These are phyloP conservation scores for Globisporangium spinosum DNA, from an alignment of 352 stramenopile species.

Conservation along the genomic window DNA sequence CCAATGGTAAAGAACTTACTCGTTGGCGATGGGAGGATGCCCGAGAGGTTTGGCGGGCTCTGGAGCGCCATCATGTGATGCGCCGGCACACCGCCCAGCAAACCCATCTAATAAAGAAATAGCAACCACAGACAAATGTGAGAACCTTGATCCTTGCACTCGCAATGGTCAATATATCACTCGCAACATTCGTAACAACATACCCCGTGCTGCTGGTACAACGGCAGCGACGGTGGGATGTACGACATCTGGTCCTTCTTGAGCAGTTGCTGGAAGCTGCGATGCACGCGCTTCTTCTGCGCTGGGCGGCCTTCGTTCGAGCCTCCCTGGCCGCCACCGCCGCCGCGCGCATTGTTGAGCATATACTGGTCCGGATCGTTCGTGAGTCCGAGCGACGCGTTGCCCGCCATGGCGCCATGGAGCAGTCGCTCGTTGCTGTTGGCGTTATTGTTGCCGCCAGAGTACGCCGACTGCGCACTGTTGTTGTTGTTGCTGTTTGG, in stretches of 20 bases:
- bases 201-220: slow-evolving; percentile 66
- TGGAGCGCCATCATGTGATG: slow-evolving; percentile 66
- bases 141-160: neutral
- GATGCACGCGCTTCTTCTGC: slow-evolving; percentile 70
- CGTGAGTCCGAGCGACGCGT: slow-evolving; percentile 40
- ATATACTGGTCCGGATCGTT: slow-evolving; percentile 73
- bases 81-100: slow-evolving; percentile 50
- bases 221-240: slow-evolving; percentile 53
- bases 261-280: slow-evolving; percentile 75
- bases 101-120: slow-evolving; percentile 43
- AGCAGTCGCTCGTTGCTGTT: slow-evolving; percentile 25
- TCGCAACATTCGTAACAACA: slow-evolving; percentile 6
- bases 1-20: slow-evolving; percentile 45
- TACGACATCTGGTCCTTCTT: slow-evolving; percentile 74
- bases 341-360: slow-evolving; percentile 32
- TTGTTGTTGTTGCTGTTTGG: slow-evolving; percentile 10
- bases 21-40: slow-evolving; percentile 72
- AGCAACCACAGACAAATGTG: neutral
- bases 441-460: slow-evolving; percentile 17
- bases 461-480: slow-evolving; percentile 27
- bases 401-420: slow-evolving; percentile 18
- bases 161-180: neutral
- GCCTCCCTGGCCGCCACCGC: slow-evolving; percentile 1
- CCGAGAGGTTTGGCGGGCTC: slow-evolving; percentile 68
- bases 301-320: slow-evolving; percentile 11